Conservation (phyloP, 2,329 filamentous ascomycete species). For the Chaetomium olivaceum region DNA sequence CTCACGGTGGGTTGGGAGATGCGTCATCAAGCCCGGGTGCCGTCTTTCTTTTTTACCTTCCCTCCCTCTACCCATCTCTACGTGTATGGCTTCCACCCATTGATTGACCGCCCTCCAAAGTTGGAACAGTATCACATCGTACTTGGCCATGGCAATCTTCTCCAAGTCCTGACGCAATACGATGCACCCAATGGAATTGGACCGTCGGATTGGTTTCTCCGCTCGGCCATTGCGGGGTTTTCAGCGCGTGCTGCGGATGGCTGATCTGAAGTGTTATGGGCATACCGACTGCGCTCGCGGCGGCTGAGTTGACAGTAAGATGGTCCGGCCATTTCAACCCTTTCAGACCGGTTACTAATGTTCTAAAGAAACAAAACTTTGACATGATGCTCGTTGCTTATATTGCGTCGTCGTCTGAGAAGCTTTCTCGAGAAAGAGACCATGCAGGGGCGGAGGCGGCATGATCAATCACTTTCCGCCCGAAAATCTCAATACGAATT, state of each 20-base stretch:
- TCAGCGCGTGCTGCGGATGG: too few species aligned
- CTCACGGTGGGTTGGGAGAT: neutral
- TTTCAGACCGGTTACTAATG: neutral
- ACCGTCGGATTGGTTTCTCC: neutral
- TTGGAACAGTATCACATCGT: neutral
- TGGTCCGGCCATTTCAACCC: neutral
- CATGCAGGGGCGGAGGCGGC: neutral
- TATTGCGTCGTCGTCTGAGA: neutral
- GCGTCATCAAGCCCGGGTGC: neutral
- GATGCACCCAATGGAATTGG: neutral
- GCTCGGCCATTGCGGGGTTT: neutral
- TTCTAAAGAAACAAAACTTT: neutral
- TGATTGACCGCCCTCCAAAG: neutral
- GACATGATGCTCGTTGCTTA: neutral
- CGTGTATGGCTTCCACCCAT: neutral
- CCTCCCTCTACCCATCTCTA: too few species aligned
- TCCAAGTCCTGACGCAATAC: neutral
- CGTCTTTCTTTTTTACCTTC: too few species aligned
- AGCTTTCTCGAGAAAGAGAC: neutral
- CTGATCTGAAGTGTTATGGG: too few species aligned
- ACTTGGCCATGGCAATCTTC: neutral
- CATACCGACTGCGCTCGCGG: neutral
- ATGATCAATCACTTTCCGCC: neutral
- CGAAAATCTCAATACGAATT: neutral
- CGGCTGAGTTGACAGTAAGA: neutral